phyloP scores from a whole-genome alignment of 352 stramenopile genomes.

The Pythium dissimile region DNA sequence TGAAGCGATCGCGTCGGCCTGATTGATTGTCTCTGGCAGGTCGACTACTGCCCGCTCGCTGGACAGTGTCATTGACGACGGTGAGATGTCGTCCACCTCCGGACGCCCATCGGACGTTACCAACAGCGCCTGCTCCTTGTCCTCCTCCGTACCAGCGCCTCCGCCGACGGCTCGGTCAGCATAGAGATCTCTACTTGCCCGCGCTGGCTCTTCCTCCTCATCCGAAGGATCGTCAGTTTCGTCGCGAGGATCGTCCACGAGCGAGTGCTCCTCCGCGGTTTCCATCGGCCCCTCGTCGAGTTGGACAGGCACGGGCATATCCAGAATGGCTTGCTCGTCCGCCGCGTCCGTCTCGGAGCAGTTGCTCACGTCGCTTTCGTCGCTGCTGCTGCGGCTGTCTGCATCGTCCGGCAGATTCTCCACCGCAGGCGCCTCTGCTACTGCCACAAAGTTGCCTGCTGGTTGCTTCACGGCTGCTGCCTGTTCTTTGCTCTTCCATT shows the following conservation, averaged over 20 bases:
- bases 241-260: neutral
- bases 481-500: neutral
- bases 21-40: too few relatives aligned
- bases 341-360: conserved; percentile 58
- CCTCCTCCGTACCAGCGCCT: neutral
- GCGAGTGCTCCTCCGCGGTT: neutral
- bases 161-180: too few relatives aligned
- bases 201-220: too few relatives aligned
- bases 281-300: neutral
- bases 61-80: neutral
- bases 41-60: too few relatives aligned
- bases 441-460: neutral
- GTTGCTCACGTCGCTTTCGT: conserved; percentile 66
- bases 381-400: conserved; percentile 45
- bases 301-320: conserved; percentile 29
- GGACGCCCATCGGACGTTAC: neutral
- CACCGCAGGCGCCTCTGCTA: too few relatives aligned
- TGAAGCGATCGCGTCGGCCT: neutral
- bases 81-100: too few relatives aligned
- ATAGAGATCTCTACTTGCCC: neutral
- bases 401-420: too few relatives aligned
- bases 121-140: neutral
- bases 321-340: conserved; percentile 51
- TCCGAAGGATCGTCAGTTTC: neutral
- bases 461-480: neutral